Conservation (phyloP, 75 land plant genomes). For the Cupressus sempervirens region DNA sequence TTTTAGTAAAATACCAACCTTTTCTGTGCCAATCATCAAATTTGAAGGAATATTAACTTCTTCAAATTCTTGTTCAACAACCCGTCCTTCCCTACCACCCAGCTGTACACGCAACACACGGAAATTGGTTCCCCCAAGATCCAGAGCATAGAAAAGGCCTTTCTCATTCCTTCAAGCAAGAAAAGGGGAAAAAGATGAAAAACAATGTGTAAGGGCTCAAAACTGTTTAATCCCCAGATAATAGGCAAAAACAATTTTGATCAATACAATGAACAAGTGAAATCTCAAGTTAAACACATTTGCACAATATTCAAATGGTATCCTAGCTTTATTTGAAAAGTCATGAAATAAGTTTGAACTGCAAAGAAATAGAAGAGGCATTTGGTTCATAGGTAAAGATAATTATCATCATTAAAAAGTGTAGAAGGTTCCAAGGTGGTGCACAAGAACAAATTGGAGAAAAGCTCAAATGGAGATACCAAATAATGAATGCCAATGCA, state of each 20-base stretch:
- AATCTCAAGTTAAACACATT: neutral
- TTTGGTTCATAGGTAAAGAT: neutral
- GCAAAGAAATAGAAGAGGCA: neutral
- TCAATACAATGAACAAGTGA: neutral
- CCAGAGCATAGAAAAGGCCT: slow-evolving; percentile 69
- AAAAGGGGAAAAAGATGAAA: slow-evolving; percentile 1
- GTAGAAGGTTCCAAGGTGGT: neutral
- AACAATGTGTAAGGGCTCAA: neutral
- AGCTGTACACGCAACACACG: slow-evolving; percentile 65
- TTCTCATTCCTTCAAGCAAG: slow-evolving; percentile 44
- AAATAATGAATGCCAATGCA: neutral
- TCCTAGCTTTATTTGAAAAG: neutral
- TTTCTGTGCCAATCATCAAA: slow-evolving; percentile 53
- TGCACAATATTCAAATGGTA: neutral
- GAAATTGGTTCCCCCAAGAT: slow-evolving; percentile 77
- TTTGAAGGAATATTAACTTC: slow-evolving; percentile 59
- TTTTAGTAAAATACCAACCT: slow-evolving; percentile 26
- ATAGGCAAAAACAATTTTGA: neutral
- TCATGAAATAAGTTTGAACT: neutral
- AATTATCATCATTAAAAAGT: neutral
- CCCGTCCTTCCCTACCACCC: slow-evolving; percentile 49
- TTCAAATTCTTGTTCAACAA: slow-evolving; percentile 36
- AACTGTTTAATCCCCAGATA: neutral
- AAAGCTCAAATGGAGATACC: neutral
- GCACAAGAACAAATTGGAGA: neutral